These are phyloP conservation scores for Sclerotinia borealis DNA, from an alignment of 2,329 filamentous ascomycete species.

Conservation along the genomic window DNA sequence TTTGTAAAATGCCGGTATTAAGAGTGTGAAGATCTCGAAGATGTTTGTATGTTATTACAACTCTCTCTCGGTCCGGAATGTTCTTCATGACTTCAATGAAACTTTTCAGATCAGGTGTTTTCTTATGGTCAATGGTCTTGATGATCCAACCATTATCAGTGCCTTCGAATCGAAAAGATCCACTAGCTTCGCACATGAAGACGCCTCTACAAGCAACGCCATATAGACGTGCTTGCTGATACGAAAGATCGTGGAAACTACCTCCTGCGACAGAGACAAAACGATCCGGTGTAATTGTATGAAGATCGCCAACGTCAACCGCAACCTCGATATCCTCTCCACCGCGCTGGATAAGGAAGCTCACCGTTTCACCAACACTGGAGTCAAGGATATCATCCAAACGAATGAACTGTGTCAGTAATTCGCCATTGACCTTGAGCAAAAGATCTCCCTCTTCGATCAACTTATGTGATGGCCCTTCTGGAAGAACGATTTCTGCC, in stretches of 20 bases:
- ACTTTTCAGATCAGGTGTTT: conserved; percentile 76
- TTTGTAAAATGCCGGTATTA: conserved; percentile 84
- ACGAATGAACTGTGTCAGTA: conserved; percentile 87
- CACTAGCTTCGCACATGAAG: conserved; percentile 89
- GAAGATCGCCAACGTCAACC: conserved; percentile 79
- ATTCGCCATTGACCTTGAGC: conserved; percentile 85
- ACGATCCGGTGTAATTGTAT: conserved; percentile 89
- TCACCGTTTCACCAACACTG: conserved; percentile 72
- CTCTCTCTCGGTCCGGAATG: conserved; percentile 75
- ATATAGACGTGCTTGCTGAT: conserved; percentile 94
- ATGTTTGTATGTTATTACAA: conserved; percentile 94
- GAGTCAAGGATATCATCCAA: conserved; percentile 90
- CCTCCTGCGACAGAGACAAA: conserved; percentile 92
- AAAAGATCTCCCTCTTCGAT: conserved; percentile 93
- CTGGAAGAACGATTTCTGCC: conserved; percentile 87
- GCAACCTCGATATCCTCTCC: conserved; percentile 78
- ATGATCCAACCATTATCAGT: conserved; percentile 90
- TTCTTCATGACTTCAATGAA: conserved; percentile 88
- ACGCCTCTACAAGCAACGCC: conserved; percentile 89
- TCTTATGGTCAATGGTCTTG: conserved; percentile 85
- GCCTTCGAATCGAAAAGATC: conserved; percentile 91
- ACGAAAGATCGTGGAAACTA: conserved; percentile 93
- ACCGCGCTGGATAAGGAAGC: conserved; percentile 78
- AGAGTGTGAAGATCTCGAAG: conserved; percentile 90
- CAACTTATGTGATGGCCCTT: conserved; percentile 80